Base-by-base conservation (phyloP, 176 grass and related monocot species). In the Triticum turgidum region DNA sequence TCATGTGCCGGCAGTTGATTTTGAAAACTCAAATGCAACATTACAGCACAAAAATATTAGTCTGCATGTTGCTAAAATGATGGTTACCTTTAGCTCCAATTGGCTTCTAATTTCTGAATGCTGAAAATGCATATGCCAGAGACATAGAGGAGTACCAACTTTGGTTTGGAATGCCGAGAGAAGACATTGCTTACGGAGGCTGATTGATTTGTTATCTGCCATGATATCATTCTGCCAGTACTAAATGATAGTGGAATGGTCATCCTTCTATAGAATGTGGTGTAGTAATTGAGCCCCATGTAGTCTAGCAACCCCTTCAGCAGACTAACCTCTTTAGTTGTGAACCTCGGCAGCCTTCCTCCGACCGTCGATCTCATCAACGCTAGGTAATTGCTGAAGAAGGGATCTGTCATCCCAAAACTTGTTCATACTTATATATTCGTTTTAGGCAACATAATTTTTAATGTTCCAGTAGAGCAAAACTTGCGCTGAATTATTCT, bases 281-380 rank as follows among this genome's bases (percentile, higher is more conserved):
- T 95, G 64, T 95, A 95, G 76, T 95, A 85, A 86, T 92, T 95
- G 78, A 95, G 74, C 5, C 93, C 93, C 86, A 95, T 56, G 70
- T 90, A 95, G 86, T 95, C 90, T 21, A 95, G 70, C 8, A 90
- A 95, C 1, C 90, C 93, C 64, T 92, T 95, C 15, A 95, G 80
- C 62, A 95, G 61, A 61, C 69, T 74, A 34, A 80, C 82, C 69
- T 95, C 93, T 52, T 83, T 52, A 4, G 25, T 27, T 3, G 86
- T 84, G 71, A 95, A 95, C 27, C 67, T 88, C 0, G 93, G 93
- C 35, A 95, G 39, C 80, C 93, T 88, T 38, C 73, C 22, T 25
- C 88, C 88, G 9, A 88, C 93, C 25, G 88, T 92, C 34, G 51
- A 84, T 79, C 90, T 95, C 93, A 92, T 95, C 29, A 83, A 68